Percentiles rank a stretch among this genome's conserved stretches.
Conservation (phyloP, 2,329 filamentous ascomycete genomes). For the Sarocladium strictum region DNA sequence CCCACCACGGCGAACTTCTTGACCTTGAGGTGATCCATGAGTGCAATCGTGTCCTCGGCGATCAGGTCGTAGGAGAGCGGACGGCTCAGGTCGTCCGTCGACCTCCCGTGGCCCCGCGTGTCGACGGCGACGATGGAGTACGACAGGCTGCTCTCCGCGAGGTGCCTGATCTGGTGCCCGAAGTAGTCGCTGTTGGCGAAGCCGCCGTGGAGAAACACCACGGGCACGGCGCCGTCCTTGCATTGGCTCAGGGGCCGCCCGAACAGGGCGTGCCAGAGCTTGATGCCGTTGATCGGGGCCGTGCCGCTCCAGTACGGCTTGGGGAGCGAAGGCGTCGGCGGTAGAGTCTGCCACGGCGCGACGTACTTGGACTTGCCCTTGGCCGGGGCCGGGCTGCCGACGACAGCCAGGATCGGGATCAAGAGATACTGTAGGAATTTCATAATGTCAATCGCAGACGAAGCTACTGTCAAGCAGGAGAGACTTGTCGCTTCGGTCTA, state of each 20-base stretch:
- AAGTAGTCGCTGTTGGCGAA: slow-evolving; percentile 2
- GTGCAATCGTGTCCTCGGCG: not conserved
- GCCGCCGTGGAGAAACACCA: not conserved
- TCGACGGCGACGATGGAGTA: not conserved
- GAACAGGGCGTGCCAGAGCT: not conserved
- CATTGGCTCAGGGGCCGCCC: not conserved
- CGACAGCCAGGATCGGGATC: too few relatives aligned
- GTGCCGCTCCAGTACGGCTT: not conserved
- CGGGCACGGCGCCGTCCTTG: not conserved
- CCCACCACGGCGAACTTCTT: not conserved
- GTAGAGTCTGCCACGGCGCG: not conserved
- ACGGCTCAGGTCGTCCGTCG: not conserved
- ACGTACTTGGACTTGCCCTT: too few relatives aligned
- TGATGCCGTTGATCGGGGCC: not conserved
- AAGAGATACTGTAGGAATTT: too few relatives aligned
- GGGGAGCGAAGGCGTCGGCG: not conserved
- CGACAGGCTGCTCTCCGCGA: not conserved
- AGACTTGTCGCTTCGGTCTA: too few relatives aligned
- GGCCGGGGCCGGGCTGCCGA: too few relatives aligned
- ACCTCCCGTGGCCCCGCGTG: not conserved
- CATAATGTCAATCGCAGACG: too few relatives aligned
- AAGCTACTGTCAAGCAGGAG: too few relatives aligned
- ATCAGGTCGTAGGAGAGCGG: not conserved
- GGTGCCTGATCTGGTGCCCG: not conserved
- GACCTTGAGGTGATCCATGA: not conserved